Conservation (phyloP, 2,329 filamentous ascomycete genomes). For the Fusarium setosum region DNA sequence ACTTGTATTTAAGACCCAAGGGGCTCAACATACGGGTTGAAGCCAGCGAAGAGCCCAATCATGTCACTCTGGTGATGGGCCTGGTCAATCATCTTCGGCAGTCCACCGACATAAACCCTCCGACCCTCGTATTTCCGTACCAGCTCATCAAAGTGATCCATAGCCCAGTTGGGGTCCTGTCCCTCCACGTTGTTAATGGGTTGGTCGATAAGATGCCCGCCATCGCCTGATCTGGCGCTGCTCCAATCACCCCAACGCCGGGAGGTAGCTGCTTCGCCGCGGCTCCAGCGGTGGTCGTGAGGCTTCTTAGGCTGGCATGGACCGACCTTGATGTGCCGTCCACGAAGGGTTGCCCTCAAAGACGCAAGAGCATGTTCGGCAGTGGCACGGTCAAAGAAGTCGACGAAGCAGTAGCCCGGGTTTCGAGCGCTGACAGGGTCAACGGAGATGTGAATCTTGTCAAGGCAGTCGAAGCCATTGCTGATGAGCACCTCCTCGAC, state of each 20-base stretch:
- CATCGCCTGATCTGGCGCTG: constrained; percentile 26
- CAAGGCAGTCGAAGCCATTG: constrained; percentile 51
- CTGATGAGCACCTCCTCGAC: constrained; percentile 68
- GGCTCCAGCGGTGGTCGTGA: constrained; percentile 26
- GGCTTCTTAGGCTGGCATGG: constrained; percentile 68
- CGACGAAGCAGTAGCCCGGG: constrained; percentile 81
- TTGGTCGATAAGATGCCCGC: neutral
- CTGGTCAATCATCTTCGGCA: constrained; percentile 62
- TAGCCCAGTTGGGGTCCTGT: constrained; percentile 18
- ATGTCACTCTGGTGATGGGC: constrained; percentile 59
- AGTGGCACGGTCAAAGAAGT: constrained; percentile 67
- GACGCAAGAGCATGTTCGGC: constrained; percentile 64
- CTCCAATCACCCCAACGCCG: constrained; percentile 60
- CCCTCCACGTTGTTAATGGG: neutral
- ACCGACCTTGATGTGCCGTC: constrained; percentile 71
- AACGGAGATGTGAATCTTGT: constrained; percentile 74
- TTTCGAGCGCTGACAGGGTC: constrained; percentile 76
- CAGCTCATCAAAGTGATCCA: constrained; percentile 47
- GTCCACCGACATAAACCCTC: constrained; percentile 63
- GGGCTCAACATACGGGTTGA: constrained; percentile 42
- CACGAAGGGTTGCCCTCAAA: constrained; percentile 65
- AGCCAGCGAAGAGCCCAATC: constrained; percentile 58
- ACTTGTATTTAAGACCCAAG: neutral
- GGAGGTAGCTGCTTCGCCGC: constrained; percentile 40
- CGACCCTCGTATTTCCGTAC: constrained; percentile 46